Evolutionary conservation across 495 filamentous ascomycete genomes (phyloP), one percentile per base, ranked within the genome.

Genomic region (Penicillium samsonianum): DNA sequence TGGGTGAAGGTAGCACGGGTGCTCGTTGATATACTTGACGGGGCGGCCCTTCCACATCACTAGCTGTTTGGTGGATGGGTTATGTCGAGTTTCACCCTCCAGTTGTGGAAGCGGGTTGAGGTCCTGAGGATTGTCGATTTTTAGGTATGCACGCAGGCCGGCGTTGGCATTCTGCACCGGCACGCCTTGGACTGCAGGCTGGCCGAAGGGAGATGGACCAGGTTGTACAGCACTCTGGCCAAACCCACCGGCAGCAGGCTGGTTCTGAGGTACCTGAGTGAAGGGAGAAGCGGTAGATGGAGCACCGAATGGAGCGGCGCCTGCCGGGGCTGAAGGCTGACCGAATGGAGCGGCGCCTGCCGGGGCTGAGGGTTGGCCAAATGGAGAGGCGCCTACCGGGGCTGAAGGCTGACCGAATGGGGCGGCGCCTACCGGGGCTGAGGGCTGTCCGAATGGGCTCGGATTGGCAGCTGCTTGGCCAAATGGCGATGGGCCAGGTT

Each of bases 21-120:
- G 66, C 44, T 77, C 69, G 38, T 82, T 69, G 51, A 80, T 67
- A 60, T 85, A 84, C 25, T 72, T 68, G 1, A 87, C 82, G 0
- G 76, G 76, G 28, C 73, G 76, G n/a, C 80, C 80, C 62, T 84
- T 84, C 81, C 82, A 86, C 31, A 63, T 71, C 0, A 63, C 57
- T 2, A 85, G 61, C 31, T 63, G 64, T 7, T 77, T 70, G 11
- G 67, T 75, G 26, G 55, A 51, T 10, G 72, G 68, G 45, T 80
- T 63, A 38, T 70, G 69, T 20, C 67, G 54, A 10, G 76, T 79
- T 31, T 77, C 68, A 10, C 75, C 73, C 37, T 61, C 55, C 7
- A 80, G 57, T 14, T 59, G 64, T 44, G 74, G 78, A 9, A 76
- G 67, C 37, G 69, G 78, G 51, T 62, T 73, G 44, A 73, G 64